Percentiles rank a stretch among this genome's conserved stretches.
These are phyloP conservation scores for Calvatia gigantea DNA, from an alignment of 768 basidiomycete genomes.

Conservation along the genomic window DNA sequence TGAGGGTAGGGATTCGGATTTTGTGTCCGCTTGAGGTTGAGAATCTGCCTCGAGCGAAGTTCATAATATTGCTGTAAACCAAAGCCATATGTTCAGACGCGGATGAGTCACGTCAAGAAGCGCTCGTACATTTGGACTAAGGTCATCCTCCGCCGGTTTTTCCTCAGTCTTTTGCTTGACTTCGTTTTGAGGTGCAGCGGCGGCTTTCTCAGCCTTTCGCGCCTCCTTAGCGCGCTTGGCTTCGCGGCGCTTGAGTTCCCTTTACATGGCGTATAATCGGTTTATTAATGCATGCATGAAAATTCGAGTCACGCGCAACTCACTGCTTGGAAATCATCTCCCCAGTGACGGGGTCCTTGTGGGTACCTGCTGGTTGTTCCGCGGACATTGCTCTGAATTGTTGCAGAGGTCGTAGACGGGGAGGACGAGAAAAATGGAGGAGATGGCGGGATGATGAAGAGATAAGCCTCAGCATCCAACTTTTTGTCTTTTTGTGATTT, in stretches of 20 bases:
- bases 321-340: constrained; percentile 98
- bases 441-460: constrained; percentile 23
- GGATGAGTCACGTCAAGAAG: neutral
- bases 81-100: neutral
- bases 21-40: constrained; percentile 79
- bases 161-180: constrained; percentile 37
- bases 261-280: constrained; percentile 29
- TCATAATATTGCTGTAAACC: constrained; percentile 92
- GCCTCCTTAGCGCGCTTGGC: constrained; percentile 86
- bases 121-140: constrained; percentile 82
- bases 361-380: constrained; percentile 40
- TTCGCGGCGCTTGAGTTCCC: constrained; percentile 91
- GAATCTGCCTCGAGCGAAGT: constrained; percentile 84
- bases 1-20: constrained; percentile 96
- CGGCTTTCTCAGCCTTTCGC: constrained; percentile 57
- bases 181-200: constrained; percentile 33
- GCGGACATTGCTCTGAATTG: constrained; percentile 36
- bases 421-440: constrained; percentile 9
- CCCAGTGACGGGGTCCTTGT: constrained; percentile 85
- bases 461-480: constrained; percentile 30
- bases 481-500: constrained; percentile 15
- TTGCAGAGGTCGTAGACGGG: constrained; percentile 10
- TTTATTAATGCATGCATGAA: constrained; percentile 24
- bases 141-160: constrained; percentile 72
- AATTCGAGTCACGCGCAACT: constrained; percentile 26